A percentile compares a stretch with the other conserved stretches of the same genome.
These are phyloP conservation scores for Globisporangium spiculum DNA, from an alignment of 352 stramenopile species.

Conservation along the genomic window DNA sequence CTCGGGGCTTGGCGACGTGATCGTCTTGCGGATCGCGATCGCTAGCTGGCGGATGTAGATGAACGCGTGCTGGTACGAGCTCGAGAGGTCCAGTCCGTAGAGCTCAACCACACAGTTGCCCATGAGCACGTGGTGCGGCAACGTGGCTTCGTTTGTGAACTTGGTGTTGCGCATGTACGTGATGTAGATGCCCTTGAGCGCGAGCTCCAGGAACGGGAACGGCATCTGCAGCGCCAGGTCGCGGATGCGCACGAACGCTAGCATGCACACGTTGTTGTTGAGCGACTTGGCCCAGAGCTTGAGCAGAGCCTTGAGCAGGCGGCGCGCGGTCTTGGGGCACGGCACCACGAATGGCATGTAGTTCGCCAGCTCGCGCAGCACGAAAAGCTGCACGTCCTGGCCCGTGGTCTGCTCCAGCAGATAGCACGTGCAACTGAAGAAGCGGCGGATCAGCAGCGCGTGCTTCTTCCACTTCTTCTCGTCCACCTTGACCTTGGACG, in stretches of 20 bases:
- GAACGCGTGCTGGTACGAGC: slow-evolving; percentile 99
- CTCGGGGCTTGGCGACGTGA: slow-evolving; percentile 92
- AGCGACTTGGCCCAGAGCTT: slow-evolving; percentile 86
- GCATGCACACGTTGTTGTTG: slow-evolving; percentile 81
- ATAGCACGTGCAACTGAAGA: slow-evolving; percentile 92
- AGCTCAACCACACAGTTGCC: slow-evolving; percentile 99
- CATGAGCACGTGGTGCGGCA: slow-evolving; percentile 89
- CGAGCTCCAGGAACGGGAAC: slow-evolving; percentile 96
- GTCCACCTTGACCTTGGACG: slow-evolving; percentile 43
- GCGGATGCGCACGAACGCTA: slow-evolving; percentile 95
- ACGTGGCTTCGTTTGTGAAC: slow-evolving; percentile 89
- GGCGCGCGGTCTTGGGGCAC: slow-evolving; percentile 61
- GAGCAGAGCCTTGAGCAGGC: slow-evolving; percentile 80
- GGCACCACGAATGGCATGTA: slow-evolving; percentile 74
- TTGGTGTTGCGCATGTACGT: slow-evolving; percentile 96
- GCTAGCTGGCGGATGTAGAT: slow-evolving; percentile 98
- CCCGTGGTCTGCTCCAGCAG: slow-evolving; percentile 87
- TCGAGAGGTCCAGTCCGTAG: slow-evolving; percentile 94
- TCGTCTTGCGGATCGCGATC: slow-evolving; percentile 95
- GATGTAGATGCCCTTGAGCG: slow-evolving; percentile 95
- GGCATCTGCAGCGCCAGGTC: slow-evolving; percentile 93
- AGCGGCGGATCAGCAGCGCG: slow-evolving; percentile 85
- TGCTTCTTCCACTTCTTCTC: slow-evolving; percentile 83
- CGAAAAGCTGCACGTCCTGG: slow-evolving; percentile 78
- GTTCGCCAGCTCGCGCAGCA: slow-evolving; percentile 74